These are phyloP conservation scores for Rhodotorula sp. DNA, from an alignment of 1,284 basidiomycete genomes.

Conservation along the genomic window DNA sequence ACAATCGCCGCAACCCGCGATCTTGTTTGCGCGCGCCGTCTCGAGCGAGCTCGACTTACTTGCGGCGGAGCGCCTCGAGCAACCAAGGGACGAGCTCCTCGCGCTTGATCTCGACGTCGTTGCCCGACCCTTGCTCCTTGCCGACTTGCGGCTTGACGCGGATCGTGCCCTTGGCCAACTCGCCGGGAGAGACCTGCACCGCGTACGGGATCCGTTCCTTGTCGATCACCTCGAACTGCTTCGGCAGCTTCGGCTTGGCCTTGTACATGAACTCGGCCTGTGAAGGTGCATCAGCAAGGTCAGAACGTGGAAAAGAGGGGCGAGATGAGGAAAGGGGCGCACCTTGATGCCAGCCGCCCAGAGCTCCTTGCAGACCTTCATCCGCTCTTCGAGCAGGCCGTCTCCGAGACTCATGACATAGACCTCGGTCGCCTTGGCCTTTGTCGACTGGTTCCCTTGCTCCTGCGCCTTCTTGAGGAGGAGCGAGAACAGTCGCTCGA, in stretches of 20 bases:
- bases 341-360: conserved; percentile 88
- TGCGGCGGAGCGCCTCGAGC: conserved; percentile 27
- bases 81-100: conserved; percentile 36
- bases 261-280: conserved; percentile 93
- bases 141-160: conserved; percentile 90
- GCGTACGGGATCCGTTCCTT: conserved; percentile 87
- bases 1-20: background rate
- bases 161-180: conserved; percentile 77
- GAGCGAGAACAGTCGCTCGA: conserved; percentile 94
- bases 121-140: conserved; percentile 51
- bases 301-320: background rate
- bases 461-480: conserved; percentile 74
- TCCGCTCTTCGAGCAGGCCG: conserved; percentile 80
- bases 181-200: conserved; percentile 82
- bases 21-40: background rate
- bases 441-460: conserved; percentile 62
- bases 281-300: conserved; percentile 1
- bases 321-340: conserved; percentile 32
- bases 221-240: conserved; percentile 89
- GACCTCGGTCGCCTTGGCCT: conserved; percentile 89
- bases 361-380: conserved; percentile 76
- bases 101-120: conserved; percentile 35
- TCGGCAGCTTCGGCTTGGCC: conserved; percentile 77
- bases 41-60: background rate
- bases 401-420: conserved; percentile 93